phyloP scores from a whole-genome alignment of 352 stramenopile species.

The Globisporangium emineosum region DNA sequence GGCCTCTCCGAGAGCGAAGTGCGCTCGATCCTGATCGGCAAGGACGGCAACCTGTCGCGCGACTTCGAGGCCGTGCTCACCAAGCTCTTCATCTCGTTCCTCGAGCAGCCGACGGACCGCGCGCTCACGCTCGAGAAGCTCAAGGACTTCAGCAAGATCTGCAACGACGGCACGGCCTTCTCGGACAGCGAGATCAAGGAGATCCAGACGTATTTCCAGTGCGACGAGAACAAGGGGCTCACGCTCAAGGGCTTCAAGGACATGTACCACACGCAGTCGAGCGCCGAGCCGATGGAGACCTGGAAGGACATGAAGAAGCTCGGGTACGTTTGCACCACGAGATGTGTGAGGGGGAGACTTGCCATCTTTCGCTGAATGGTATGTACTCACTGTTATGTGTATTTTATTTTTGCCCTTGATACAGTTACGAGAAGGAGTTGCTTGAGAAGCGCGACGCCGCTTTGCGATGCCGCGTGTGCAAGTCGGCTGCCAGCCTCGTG shows the following conservation, averaged over 20 bases:
- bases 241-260: constrained; percentile 89
- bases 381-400: constrained; percentile 5
- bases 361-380: not conserved
- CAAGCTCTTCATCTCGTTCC: constrained; percentile 83
- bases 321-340: constrained; percentile 37
- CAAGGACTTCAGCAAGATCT: constrained; percentile 88
- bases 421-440: constrained; percentile 69
- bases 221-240: constrained; percentile 88
- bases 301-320: constrained; percentile 90
- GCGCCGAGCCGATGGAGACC: constrained; percentile 84
- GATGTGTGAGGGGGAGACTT: constrained; percentile 10
- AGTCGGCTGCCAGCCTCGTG: constrained; percentile 67
- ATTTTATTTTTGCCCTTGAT: constrained; percentile 4
- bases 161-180: constrained; percentile 87
- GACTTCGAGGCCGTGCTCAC: constrained; percentile 86
- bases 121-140: constrained; percentile 83
- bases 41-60: constrained; percentile 77
- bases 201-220: constrained; percentile 91
- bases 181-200: constrained; percentile 88
- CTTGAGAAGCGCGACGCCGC: constrained; percentile 67
- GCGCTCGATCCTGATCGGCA: constrained; percentile 77
- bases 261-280: constrained; percentile 91
- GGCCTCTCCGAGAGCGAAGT: constrained; percentile 80
- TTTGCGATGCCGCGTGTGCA: constrained; percentile 81
- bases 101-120: constrained; percentile 76